Conservation (phyloP, 2,329 filamentous ascomycete species). For the Bipolaris sorokiniana region DNA sequence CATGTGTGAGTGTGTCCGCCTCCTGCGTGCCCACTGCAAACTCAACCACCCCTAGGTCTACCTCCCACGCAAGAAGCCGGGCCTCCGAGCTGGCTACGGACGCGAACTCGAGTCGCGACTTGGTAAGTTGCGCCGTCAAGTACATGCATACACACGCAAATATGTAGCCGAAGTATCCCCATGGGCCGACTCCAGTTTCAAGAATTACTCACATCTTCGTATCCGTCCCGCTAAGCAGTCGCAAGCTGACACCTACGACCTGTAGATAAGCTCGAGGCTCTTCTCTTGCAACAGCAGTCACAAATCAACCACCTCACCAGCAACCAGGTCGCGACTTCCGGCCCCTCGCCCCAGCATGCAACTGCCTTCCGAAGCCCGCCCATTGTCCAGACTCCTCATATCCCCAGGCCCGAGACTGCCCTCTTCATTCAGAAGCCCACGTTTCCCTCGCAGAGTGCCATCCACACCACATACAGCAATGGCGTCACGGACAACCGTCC, state of each 20-base stretch:
- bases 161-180: conserved; percentile 13
- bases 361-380: conserved; percentile 46
- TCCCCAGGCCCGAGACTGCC: conserved; percentile 53
- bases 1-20: conserved; percentile 54
- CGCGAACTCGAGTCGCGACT: conserved; percentile 66
- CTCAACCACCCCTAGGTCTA: conserved; percentile 55
- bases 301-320: conserved; percentile 54
- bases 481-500: conserved; percentile 49
- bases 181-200: neutral
- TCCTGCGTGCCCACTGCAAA: neutral
- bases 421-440: conserved; percentile 55
- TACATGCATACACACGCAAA: neutral
- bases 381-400: conserved; percentile 50
- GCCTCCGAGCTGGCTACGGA: conserved; percentile 65
- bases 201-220: no score
- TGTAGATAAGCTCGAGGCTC: conserved; percentile 55
- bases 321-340: conserved; percentile 30
- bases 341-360: conserved; percentile 41
- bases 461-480: conserved; percentile 40
- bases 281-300: conserved; percentile 54
- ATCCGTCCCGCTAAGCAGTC: no score
- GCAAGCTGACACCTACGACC: conserved; percentile 8
- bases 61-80: conserved; percentile 73
- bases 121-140: conserved; percentile 50
- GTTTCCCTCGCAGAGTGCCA: conserved; percentile 42